Percentiles rank a stretch among this genome's conserved stretches.
Evolutionary conservation across 129 eudicot genomes (phyloP).

Genomic region (Pulicaria dysenterica): DNA sequence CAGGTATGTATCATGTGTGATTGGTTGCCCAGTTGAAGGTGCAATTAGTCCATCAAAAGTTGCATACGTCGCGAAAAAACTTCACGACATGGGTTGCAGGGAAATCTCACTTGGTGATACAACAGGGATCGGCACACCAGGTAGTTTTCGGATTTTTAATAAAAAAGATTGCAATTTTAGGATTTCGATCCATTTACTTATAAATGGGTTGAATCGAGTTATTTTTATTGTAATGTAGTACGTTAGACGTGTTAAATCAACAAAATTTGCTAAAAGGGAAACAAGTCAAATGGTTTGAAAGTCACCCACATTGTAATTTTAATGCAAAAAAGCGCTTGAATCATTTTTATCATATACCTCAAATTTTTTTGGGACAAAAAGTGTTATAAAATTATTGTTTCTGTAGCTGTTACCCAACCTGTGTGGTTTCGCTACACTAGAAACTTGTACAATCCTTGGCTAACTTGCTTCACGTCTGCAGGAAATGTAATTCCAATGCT

Average conservation of each 20-base stretch:
- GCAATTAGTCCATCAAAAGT: slow-evolving; percentile 73
- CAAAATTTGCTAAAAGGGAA: background rate
- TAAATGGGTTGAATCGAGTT: background rate
- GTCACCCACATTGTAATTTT: background rate
- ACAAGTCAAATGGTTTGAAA: background rate
- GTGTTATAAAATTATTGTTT: background rate
- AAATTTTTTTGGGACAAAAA: no score
- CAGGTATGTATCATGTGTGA: slow-evolving; percentile 88
- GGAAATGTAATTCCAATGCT: slow-evolving; percentile 95
- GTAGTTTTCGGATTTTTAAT: slow-evolving; percentile 34
- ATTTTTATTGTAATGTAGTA: background rate
- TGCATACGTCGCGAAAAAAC: slow-evolving; percentile 88
- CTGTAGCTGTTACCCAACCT: background rate
- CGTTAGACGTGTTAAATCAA: no score
- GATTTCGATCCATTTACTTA: background rate
- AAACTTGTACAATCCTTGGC: background rate
- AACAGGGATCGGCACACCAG: slow-evolving; percentile 88
- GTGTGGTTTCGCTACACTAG: no score
- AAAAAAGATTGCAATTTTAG: no score
- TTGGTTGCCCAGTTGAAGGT: slow-evolving; percentile 98
- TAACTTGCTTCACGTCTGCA: slow-evolving; percentile 12
- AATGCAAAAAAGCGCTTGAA: slow-evolving; percentile 1
- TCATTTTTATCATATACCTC: background rate
- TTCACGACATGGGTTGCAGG: slow-evolving; percentile 83
- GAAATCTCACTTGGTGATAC: slow-evolving; percentile 98